Evolutionary conservation across 225 moss, liverwort and hornwort species (phyloP).

Genomic region (Lunularia cruciata): DNA sequence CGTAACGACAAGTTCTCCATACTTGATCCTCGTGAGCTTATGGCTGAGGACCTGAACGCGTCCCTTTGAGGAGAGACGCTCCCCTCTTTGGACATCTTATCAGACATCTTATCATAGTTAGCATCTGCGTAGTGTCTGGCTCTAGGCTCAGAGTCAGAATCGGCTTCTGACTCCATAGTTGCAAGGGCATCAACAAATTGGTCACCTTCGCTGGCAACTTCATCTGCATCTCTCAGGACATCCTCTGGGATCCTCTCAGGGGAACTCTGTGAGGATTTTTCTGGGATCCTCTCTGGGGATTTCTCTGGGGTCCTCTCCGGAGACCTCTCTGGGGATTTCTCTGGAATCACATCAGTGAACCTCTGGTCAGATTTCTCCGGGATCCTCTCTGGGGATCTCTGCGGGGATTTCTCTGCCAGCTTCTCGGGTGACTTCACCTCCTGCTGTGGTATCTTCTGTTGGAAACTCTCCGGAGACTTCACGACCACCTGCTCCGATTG

Average conservation of each 20-base stretch:
- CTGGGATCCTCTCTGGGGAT: not conserved
- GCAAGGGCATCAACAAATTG: slow-evolving; percentile 51
- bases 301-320: not conserved
- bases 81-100: slow-evolving; percentile 17
- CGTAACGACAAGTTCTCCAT: not conserved
- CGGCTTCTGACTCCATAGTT: slow-evolving; percentile 50
- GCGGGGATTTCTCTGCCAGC: no score
- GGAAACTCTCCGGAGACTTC: no score
- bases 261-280: not conserved
- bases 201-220: slow-evolving; percentile 45
- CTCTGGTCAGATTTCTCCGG: no score
- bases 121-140: slow-evolving; percentile 22
- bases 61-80: slow-evolving; percentile 12
- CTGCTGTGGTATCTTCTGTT: no score
- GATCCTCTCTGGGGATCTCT: no score
- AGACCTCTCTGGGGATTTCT: no score
- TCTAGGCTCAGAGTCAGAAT: slow-evolving; percentile 40
- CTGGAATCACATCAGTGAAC: no score
- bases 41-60: not conserved
- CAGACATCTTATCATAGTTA: slow-evolving; percentile 10
- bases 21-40: slow-evolving; percentile 13
- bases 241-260: no score
- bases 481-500: slow-evolving; percentile 6
- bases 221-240: slow-evolving; percentile 21
- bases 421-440: no score